A percentile compares a stretch with the other conserved stretches of the same genome.
Conservation (phyloP, 2,329 filamentous ascomycete species). For the Fusarium chlamydosporum region DNA sequence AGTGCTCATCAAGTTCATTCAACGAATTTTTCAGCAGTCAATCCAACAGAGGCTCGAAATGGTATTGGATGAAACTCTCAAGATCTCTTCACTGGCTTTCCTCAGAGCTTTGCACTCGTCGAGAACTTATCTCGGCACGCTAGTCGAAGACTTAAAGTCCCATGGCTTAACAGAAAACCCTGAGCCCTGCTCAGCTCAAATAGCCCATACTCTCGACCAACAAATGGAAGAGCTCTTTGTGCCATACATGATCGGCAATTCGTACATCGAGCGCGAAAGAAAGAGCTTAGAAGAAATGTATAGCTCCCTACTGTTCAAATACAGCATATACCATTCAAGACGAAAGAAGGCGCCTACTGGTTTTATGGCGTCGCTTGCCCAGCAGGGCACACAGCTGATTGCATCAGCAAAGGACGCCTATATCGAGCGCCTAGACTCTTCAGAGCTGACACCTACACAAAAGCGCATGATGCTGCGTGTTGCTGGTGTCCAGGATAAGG, state of each 20-base stretch:
- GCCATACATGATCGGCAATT: conserved; percentile 76
- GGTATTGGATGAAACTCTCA: conserved; percentile 94
- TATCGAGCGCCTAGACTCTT: conserved; percentile 87
- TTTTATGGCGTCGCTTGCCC: conserved; percentile 92
- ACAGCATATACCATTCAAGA: conserved; percentile 91
- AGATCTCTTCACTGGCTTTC: conserved; percentile 92
- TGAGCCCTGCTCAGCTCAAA: conserved; percentile 89
- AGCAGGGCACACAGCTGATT: conserved; percentile 89
- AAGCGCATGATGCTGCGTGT: conserved; percentile 92
- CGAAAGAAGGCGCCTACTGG: conserved; percentile 90
- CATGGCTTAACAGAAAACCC: conserved; percentile 97
- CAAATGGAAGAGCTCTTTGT: conserved; percentile 84
- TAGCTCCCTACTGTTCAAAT: conserved; percentile 94
- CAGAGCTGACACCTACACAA: conserved; percentile 88
- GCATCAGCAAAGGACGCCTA: conserved; percentile 92
- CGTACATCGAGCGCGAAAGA: conserved; percentile 78
- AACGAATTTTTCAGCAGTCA: conserved; percentile 97
- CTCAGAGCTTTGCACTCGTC: conserved; percentile 91
- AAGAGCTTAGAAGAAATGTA: conserved; percentile 84
- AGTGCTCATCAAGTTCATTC: conserved; percentile 91
- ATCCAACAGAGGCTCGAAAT: conserved; percentile 96
- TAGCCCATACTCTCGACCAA: conserved; percentile 80
- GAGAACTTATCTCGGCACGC: conserved; percentile 84
- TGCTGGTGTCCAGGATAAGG: conserved; percentile 83
- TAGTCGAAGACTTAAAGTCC: conserved; percentile 93